Conservation (phyloP, 345 rosid genomes). For the Citrus cavaleriei region DNA sequence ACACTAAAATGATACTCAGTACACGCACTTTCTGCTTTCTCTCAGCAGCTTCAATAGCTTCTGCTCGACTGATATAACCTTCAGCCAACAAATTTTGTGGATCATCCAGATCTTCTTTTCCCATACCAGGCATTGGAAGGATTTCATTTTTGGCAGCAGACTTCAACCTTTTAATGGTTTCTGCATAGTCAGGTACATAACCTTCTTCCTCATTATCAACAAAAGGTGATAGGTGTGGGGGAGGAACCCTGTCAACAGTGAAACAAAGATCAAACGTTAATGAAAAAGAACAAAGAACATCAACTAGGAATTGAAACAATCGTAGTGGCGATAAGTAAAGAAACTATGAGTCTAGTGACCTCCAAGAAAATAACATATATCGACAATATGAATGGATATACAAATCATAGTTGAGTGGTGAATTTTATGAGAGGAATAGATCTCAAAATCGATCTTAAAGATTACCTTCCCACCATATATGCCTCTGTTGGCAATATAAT, state of each 20-base stretch:
- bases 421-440: neutral
- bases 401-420: neutral
- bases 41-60: conserved; percentile 74
- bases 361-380: too few relatives aligned
- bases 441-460: neutral
- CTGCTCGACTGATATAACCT: conserved; percentile 63
- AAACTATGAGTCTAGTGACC: too few relatives aligned
- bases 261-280: neutral
- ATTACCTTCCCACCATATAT: conserved; percentile 81
- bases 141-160: conserved; percentile 78
- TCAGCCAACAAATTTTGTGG: conserved; percentile 71
- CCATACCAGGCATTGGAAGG: conserved; percentile 81
- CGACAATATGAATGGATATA: too few relatives aligned
- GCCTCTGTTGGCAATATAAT: conserved; percentile 67
- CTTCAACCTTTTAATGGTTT: conserved; percentile 64
- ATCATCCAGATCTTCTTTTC: conserved; percentile 68
- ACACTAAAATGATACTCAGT: neutral
- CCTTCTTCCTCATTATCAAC: conserved; percentile 89
- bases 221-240: conserved; percentile 90
- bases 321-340: too few relatives aligned
- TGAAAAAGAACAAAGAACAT: neutral
- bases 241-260: conserved; percentile 53
- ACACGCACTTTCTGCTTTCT: conserved; percentile 52
- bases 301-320: neutral
- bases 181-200: conserved; percentile 87